Evolutionary conservation across 306 rosid species (phyloP).

Genomic region (Sophora flavescens): DNA sequence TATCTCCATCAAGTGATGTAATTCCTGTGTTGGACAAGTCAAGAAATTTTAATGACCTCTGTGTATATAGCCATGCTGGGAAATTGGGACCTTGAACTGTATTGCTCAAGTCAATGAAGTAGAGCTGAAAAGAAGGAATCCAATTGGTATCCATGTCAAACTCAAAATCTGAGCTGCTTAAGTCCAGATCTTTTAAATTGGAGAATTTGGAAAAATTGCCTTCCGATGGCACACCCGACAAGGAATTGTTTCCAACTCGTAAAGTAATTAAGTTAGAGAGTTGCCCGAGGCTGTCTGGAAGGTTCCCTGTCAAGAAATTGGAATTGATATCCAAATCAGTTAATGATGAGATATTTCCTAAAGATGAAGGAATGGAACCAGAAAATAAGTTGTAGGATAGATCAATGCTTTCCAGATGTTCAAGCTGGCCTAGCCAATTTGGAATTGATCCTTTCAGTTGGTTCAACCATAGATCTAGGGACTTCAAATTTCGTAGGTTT

Average conservation of each 20-base stretch:
- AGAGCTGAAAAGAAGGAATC: conserved; percentile 17
- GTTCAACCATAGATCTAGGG: neutral
- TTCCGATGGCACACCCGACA: neutral
- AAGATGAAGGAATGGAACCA: neutral
- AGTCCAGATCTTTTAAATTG: neutral
- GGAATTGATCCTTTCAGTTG: neutral
- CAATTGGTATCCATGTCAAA: neutral
- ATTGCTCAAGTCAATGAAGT: neutral
- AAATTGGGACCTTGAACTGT: conserved; percentile 1
- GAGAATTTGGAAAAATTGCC: neutral
- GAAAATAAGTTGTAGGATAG: neutral
- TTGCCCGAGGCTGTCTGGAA: neutral
- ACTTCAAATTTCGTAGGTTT: too few species aligned
- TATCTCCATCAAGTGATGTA: neutral
- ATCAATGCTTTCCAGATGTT: neutral
- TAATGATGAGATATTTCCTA: conserved; percentile 34
- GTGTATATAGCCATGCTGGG: conserved; percentile 39
- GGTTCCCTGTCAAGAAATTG: neutral
- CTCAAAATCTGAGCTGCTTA: neutral
- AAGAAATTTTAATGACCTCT: neutral
- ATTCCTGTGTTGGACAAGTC: neutral
- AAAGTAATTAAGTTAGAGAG: too few species aligned
- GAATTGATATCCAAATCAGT: neutral
- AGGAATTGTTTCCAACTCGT: neutral
- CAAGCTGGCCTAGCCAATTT: neutral